These are phyloP conservation scores for Actinomortierella wolfii DNA, from an alignment of 371 early-diverging fungal genomes.

Conservation along the genomic window DNA sequence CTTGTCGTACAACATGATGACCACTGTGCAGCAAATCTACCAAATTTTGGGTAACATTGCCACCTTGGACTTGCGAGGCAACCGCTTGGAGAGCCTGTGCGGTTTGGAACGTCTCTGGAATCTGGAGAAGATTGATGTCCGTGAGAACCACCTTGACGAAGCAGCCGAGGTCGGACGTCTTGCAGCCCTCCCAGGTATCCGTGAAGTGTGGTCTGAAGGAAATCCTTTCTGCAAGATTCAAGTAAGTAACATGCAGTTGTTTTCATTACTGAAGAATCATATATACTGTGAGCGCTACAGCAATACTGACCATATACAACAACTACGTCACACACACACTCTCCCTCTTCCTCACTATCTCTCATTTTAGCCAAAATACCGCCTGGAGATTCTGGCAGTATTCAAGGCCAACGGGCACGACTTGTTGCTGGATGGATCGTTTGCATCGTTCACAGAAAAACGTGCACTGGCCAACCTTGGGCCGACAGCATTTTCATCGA, in stretches of 20 bases:
- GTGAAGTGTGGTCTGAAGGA: constrained; percentile 62
- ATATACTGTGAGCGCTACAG: no score
- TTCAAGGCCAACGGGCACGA: constrained; percentile 56
- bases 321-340: no score
- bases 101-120: constrained; percentile 76
- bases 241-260: constrained; percentile 45
- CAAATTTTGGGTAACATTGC: constrained; percentile 70
- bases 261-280: no score
- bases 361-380: constrained; percentile 53
- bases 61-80: constrained; percentile 66
- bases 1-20: constrained; percentile 69
- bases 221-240: constrained; percentile 63
- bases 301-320: no score
- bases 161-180: constrained; percentile 62
- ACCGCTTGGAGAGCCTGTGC: constrained; percentile 63
- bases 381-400: constrained; percentile 57
- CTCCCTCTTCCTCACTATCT: no score
- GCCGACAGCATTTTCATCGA: constrained; percentile 28
- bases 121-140: constrained; percentile 68
- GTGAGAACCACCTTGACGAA: constrained; percentile 69
- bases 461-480: constrained; percentile 21
- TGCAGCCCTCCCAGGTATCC: constrained; percentile 59
- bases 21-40: constrained; percentile 63
- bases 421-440: constrained; percentile 60
- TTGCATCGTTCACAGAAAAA: constrained; percentile 57